Base-by-base conservation (phyloP, 2,329 filamentous ascomycete genomes). In the Colletotrichum musicola region DNA sequence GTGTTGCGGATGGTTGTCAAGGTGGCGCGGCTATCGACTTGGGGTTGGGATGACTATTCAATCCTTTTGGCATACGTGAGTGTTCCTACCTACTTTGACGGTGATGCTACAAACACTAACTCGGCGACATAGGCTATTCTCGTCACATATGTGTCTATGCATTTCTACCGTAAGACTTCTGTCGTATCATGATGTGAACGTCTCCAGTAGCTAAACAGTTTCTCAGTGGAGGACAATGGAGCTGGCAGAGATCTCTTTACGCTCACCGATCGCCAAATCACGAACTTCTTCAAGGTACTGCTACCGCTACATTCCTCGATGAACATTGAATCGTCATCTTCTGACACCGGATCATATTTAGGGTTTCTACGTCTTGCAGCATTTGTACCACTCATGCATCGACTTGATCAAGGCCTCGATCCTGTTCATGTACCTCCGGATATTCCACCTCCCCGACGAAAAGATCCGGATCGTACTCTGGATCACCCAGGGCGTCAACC, bases 381-480 rank as follows among this genome's bases (percentile, higher is more conserved):
- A 9, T 2, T 14, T 68, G 0, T 68, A 68, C 5, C 55, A 68
- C 50, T n/a, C 38, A 7, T 65, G 65, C 18, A 65, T 68, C 20
- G 65, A 68, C 25, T 6, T 68, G 30, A 53, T 68, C 35, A 68
- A 68, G 42, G 65, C 35, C 4, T 68, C 65, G 6, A 68, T 68
- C 3, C 50, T 68, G n/a, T 68, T 68, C 42, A 61, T 65, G 65
- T 68, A 65, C 20, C 65, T 68, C 6, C 62, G 65, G 4, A 68
- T 68, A 0, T 68, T 68, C 25, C 65, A 68, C 5, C 44, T 68
- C 4, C 65, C 65, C 4, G 65, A 57, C 20, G 65, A 68, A 25
- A 68, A 65, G 42, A 58, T 68, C 12, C 62, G 55, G 22, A 46
- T 60, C 5, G 55, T 47, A n/a, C 25, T 68, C 0, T 68, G 65